phyloP scores from a whole-genome alignment of 345 rosid species.

The Citrus reticulata region DNA sequence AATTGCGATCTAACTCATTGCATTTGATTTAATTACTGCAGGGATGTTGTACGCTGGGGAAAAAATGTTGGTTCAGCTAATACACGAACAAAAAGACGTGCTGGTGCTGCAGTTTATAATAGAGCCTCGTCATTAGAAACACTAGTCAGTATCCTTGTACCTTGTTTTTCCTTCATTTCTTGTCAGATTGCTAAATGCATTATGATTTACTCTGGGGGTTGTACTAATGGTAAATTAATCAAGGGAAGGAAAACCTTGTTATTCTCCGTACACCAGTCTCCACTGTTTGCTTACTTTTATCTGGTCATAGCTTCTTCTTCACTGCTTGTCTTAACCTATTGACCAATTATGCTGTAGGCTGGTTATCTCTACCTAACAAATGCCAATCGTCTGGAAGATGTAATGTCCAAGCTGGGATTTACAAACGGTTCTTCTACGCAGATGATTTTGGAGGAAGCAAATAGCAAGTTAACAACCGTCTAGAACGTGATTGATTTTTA shows the following conservation, averaged over 20 bases:
- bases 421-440: slow-evolving; percentile 51
- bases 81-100: slow-evolving; percentile 54
- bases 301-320: background rate
- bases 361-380: slow-evolving; percentile 80
- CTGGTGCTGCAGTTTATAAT: slow-evolving; percentile 57
- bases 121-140: slow-evolving; percentile 73
- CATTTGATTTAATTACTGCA: slow-evolving; percentile 14
- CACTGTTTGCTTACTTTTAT: background rate
- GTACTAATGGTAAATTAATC: background rate
- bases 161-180: background rate
- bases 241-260: background rate
- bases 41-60: slow-evolving; percentile 66
- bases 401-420: slow-evolving; percentile 83
- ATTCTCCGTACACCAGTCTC: background rate
- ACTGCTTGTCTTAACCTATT: background rate
- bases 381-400: slow-evolving; percentile 65
- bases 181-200: background rate
- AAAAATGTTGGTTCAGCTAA: slow-evolving; percentile 51
- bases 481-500: background rate
- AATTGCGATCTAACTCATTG: background rate
- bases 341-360: slow-evolving; percentile 36
- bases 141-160: slow-evolving; percentile 35
- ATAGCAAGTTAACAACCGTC: slow-evolving; percentile 22
- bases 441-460: slow-evolving; percentile 38
- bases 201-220: background rate